Evolutionary conservation across 306 rosid species (phyloP), one percentile per base, ranked within the genome.

Genomic region (Fragaria iinumae): DNA sequence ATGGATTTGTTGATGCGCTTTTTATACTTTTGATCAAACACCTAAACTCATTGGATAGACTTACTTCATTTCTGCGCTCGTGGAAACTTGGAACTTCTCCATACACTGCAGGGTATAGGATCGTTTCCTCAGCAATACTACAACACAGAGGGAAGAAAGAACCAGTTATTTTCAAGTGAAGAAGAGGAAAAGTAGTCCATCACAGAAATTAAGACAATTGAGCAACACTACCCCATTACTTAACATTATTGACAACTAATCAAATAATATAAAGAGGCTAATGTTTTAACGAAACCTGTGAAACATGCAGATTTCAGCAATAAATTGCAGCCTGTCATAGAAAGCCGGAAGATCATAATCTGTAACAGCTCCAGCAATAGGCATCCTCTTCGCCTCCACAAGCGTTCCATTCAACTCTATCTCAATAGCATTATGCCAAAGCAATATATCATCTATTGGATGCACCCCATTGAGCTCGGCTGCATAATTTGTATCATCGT

Each of bases 391-490:
- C 11, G 85, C 83, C 77, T 65, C 80, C 27, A 55, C 77, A 21
- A 87, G 84, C 81, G 89, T 86, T 82, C 81, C 93, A 71, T 87
- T 83, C 78, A 95, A 85, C 85, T 95, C 98, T 84, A 74, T 82
- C 78, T 84, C 85, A 41, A 95, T 88, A 49, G 98, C 98, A 87
- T 83, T 86, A 80, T 95, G 96, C 98, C 98, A 95, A 67, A 90
- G 87, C 86, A 90, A 72, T 75, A 87, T 81, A 76, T 89, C 96
- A 79, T 95, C 91, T 70, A 95, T 87, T 17, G 97, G 98, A 85
- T 89, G 90, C 47, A 83, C 62, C 70, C 78, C 89, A 74, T 64
- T 70, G 70, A 49, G 49, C 59, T 83, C 90, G 27, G 85, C 81
- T 44, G 74, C 84, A 82, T 84, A 74, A 59, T 77, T 76, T 82